A percentile compares a stretch with the other conserved stretches of the same genome.
phyloP scores from a whole-genome alignment of 2,329 filamentous ascomycete species.

The Seiridium unicorne region DNA sequence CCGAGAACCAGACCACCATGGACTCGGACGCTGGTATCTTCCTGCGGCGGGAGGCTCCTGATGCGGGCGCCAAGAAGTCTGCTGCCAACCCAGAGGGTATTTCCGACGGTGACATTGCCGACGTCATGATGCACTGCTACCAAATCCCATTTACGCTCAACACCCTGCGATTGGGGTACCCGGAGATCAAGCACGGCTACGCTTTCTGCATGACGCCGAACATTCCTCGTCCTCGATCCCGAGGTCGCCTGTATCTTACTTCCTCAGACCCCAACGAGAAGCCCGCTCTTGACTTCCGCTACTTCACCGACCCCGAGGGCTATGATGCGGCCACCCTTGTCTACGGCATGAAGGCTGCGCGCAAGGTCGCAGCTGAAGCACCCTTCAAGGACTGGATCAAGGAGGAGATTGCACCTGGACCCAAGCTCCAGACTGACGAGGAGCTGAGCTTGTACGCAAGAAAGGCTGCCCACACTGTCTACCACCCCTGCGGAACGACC shows the following conservation, averaged over 20 bases:
- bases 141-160: slow-evolving; percentile 91
- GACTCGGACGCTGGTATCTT: slow-evolving; percentile 89
- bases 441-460: slow-evolving; percentile 80
- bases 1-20: slow-evolving; percentile 82
- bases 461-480: slow-evolving; percentile 81
- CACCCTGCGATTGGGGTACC: slow-evolving; percentile 75
- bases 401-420: slow-evolving; percentile 77
- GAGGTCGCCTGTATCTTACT: slow-evolving; percentile 75
- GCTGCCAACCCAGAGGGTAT: slow-evolving; percentile 48
- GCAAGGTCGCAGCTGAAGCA: slow-evolving; percentile 69
- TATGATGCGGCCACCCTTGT: slow-evolving; percentile 83
- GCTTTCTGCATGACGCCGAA: slow-evolving; percentile 95
- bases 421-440: slow-evolving; percentile 71
- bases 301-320: slow-evolving; percentile 83
- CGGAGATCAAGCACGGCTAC: slow-evolving; percentile 62
- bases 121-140: slow-evolving; percentile 97
- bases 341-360: slow-evolving; percentile 73
- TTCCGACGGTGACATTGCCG: slow-evolving; percentile 71
- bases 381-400: slow-evolving; percentile 85
- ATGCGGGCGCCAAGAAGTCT: slow-evolving; percentile 58
- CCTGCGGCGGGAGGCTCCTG: slow-evolving; percentile 71
- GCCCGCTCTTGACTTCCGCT: slow-evolving; percentile 82
- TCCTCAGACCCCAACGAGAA: slow-evolving; percentile 74
- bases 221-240: slow-evolving; percentile 78
- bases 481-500: slow-evolving; percentile 85